A percentile compares a stretch with the other conserved stretches of the same genome.
Evolutionary conservation across 257 asterid species (phyloP).

Genomic region (Primulina tabacum): DNA sequence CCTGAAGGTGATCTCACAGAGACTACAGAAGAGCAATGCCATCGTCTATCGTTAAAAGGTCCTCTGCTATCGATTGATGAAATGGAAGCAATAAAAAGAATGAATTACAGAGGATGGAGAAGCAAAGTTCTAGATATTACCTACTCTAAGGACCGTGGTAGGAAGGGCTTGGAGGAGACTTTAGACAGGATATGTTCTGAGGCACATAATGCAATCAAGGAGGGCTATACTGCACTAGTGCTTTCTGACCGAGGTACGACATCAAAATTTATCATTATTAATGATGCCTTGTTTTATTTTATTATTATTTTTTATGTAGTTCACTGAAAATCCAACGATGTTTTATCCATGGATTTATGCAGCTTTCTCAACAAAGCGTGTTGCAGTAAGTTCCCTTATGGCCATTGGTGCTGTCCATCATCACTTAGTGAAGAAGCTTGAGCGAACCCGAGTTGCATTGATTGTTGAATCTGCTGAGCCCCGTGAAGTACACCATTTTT

Average conservation of each 20-base stretch:
- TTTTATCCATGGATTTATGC: conserved; percentile 24
- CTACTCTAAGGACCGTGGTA: conserved; percentile 62
- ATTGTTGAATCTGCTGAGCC: conserved; percentile 97
- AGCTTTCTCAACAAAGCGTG: conserved; percentile 83
- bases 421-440: conserved; percentile 87
- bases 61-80: conserved; percentile 80
- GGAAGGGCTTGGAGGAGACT: conserved; percentile 89
- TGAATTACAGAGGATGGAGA: conserved; percentile 94
- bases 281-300: conserved; percentile 7
- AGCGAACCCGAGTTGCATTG: conserved; percentile 91
- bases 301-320: not conserved
- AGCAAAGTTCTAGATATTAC: conserved; percentile 93
- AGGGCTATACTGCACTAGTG: conserved; percentile 81
- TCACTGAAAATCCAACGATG: conserved; percentile 5
- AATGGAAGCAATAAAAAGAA: conserved; percentile 88
- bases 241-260: conserved; percentile 90
- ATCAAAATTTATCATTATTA: conserved; percentile 7
- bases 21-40: conserved; percentile 96
- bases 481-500: conserved; percentile 98
- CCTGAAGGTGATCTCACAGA: conserved; percentile 99
- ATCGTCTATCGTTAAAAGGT: conserved; percentile 88
- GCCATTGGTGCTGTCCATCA: conserved; percentile 99
- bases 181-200: conserved; percentile 83
- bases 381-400: conserved; percentile 90
- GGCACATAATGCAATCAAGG: conserved; percentile 83